Base-by-base conservation (phyloP, 139 green algal genomes). In the Limnomonas spitsbergensis region DNA sequence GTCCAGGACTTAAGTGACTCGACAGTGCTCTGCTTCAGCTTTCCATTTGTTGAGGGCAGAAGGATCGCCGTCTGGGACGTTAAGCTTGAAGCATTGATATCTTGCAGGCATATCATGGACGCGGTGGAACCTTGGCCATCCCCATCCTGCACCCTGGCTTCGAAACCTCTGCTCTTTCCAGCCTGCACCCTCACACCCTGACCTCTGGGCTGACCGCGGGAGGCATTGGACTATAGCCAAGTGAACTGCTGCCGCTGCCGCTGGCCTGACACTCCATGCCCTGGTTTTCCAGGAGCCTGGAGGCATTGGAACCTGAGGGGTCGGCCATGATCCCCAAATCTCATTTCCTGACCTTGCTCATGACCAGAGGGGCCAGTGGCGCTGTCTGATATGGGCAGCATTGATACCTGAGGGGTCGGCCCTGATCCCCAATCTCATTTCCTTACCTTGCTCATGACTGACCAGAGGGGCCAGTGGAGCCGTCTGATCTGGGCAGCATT, bases 401-500 rank as follows among this genome's bases (percentile, higher is more conserved):
- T 81, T 93, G 4, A 82, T 95, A 26, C 92, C 95, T 74, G 81
- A n/a, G n/a, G n/a, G n/a, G n/a, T n/a, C n/a, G n/a, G n/a, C n/a
- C n/a, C 37, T 66, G 61, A 38, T 9, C 9, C 20, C 40, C 14
- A 1, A 4, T 38, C 7, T 3, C 38, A 32, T 2, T 1, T 40
- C 26, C 32, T 3, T 35, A 67, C 2, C 29, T 42, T 39, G 66
- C 31, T 61, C 38, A 37, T 61, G 3, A 38, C 34, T n/a, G 52
- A 37, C 2, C 34, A 93, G 85, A 39, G 61, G 2, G 39, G 83
- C 14, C 53, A 95, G 42, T 90, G 85, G 80, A 39, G 20, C 0
- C 81, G 91, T 20, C 74, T 96, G 52, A 26, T 20, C 66, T 39
- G 38, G 14, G 1, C 20, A n/a, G n/a, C n/a, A n/a, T n/a, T n/a